Evolutionary conservation across 1,284 basidiomycete genomes (phyloP), one percentile per base, ranked within the genome.

Genomic region (Athelia psychrophila): DNA sequence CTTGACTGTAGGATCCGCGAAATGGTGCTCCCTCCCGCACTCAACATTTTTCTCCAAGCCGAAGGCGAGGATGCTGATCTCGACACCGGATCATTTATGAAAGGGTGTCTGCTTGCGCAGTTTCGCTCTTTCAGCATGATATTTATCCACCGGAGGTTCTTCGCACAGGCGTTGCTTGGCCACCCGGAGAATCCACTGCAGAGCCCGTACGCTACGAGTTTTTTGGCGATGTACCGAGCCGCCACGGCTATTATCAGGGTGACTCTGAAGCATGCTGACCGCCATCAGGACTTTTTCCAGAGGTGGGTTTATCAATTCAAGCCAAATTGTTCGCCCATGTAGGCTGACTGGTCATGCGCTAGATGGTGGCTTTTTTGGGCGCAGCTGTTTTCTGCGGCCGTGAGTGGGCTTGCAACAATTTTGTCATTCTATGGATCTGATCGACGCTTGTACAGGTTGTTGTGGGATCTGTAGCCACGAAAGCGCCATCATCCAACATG

Each of bases 361-460:
- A 44, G 81, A 44, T 79, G 77, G 71, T 81, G 80, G 79, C 64
- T 66, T 46, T 62, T 79, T 20, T 82, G 80, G 80, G 80, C 71
- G 38, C 75, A 80, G 61, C 56, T 83, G 9, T 77, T 82, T 51
- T 79, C 79, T 36, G 77, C 78, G 52, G 77, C 81, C 49, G 81
- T 83, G 51, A 53, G 74, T 25, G n/a, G n/a, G n/a, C 12, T 36
- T 25, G 3, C 9, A 6, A 1, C 22, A 42, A 3, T 47, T 35
- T 32, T 15, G 40, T 12, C 25, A 51, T 12, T 13, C 25, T n/a
- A 24, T 48, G 20, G 15, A 13, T 46, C 20, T 38, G 45, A 48
- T 8, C 35, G 49, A 13, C 27, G 13, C 10, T 49, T 3, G 16
- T 22, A 32, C 50, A 78, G 76, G 64, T 78, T 12, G 73, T 76